Conservation (phyloP, 1,284 basidiomycete species). For the Trametes pubescens region DNA sequence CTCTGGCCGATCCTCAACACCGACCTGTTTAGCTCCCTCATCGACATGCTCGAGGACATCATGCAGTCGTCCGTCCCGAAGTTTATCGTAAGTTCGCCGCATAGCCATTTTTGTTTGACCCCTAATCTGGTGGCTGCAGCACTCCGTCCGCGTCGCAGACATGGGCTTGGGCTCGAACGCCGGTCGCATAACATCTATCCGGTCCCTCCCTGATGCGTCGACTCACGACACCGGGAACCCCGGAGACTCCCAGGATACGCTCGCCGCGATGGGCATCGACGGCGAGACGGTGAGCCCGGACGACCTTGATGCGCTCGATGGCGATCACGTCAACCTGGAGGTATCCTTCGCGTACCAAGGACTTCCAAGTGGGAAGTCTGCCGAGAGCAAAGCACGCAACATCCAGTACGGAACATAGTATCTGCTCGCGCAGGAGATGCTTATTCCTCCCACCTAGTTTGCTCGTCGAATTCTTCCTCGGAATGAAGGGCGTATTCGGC, state of each 20-base stretch:
- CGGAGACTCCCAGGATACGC: slow-evolving; percentile 13
- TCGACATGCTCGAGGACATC: slow-evolving; percentile 52
- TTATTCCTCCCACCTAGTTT: slow-evolving; percentile 42
- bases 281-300: slow-evolving; percentile 32
- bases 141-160: slow-evolving; percentile 48
- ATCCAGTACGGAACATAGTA: slow-evolving; percentile 52
- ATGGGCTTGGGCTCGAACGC: slow-evolving; percentile 47
- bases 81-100: slow-evolving; percentile 43
- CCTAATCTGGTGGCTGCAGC: slow-evolving; percentile 28
- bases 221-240: slow-evolving; percentile 17
- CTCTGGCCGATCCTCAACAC: slow-evolving; percentile 52
- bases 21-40: slow-evolving; percentile 45
- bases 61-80: slow-evolving; percentile 50
- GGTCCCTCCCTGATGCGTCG: slow-evolving; percentile 44
- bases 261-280: slow-evolving; percentile 33
- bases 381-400: slow-evolving; percentile 59
- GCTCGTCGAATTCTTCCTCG: slow-evolving; percentile 78
- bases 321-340: slow-evolving; percentile 69
- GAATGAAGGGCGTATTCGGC: slow-evolving; percentile 58
- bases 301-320: slow-evolving; percentile 39
- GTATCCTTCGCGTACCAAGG: slow-evolving; percentile 80
- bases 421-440: background rate
- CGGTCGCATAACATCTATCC: slow-evolving; percentile 47
- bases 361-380: slow-evolving; percentile 53
- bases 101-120: background rate